Conservation (phyloP, 1,284 basidiomycete genomes). For the Ustilago nuda region DNA sequence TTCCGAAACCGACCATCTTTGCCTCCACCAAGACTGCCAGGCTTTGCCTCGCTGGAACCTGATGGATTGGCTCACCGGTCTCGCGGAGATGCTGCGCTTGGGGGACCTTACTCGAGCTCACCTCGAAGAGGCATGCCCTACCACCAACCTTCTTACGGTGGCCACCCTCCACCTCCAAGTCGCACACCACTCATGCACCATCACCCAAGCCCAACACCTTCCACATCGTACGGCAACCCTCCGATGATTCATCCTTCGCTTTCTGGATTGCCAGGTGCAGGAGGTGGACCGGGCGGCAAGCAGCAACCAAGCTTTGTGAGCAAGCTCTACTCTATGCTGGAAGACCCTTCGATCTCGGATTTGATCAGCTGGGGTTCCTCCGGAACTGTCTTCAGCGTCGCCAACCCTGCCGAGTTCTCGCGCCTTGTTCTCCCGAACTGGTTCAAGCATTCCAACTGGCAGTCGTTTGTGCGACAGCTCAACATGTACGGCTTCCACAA, state of each 20-base stretch:
- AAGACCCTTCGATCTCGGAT: constrained; percentile 57
- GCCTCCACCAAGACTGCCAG: constrained; percentile 42
- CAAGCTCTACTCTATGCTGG: constrained; percentile 66
- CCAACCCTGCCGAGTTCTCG: constrained; percentile 64
- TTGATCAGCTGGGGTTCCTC: constrained; percentile 60
- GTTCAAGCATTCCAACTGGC: constrained; percentile 68
- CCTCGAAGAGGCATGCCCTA: constrained; percentile 34
- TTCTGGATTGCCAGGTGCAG: constrained; percentile 55
- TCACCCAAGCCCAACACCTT: constrained; percentile 36
- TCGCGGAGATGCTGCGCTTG: constrained; percentile 20
- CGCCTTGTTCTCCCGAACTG: constrained; percentile 60
- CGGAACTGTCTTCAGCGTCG: constrained; percentile 61
- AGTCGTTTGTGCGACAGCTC: constrained; percentile 65
- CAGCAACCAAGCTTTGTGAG: constrained; percentile 63
- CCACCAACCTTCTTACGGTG: constrained; percentile 26
- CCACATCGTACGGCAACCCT: constrained; percentile 52
- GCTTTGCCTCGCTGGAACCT: constrained; percentile 42
- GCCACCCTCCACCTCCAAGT: constrained; percentile 26
- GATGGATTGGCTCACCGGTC: constrained; percentile 30
- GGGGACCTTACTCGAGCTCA: constrained; percentile 27
- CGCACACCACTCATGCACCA: constrained; percentile 42
- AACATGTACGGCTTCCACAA: constrained; percentile 67
- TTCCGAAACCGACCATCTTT: constrained; percentile 27
- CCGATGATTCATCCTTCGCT: constrained; percentile 59
- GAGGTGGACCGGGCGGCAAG: constrained; percentile 55